phyloP scores from a whole-genome alignment of 2,329 filamentous ascomycete genomes.

The Paradendryphiella salina region DNA sequence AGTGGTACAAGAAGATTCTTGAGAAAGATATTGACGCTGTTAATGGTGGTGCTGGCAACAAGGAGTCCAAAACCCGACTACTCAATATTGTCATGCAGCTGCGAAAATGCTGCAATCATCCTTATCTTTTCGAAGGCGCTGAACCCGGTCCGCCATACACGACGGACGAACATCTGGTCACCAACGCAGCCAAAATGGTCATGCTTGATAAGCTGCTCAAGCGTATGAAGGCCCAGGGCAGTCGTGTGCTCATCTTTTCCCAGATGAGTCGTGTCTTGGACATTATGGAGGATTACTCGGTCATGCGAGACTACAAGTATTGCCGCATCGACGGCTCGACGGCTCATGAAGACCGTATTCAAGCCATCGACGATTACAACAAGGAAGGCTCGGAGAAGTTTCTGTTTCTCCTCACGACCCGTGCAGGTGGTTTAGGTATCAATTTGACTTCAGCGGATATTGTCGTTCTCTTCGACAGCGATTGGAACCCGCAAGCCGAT shows the following conservation, averaged over 20 bases:
- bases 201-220: conserved; percentile 90
- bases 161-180: conserved; percentile 92
- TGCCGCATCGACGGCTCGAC: conserved; percentile 97
- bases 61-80: conserved; percentile 94
- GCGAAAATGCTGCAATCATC: conserved; percentile 98
- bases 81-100: conserved; percentile 99
- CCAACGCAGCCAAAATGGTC: conserved; percentile 95
- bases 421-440: conserved; percentile 94
- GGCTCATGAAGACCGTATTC: conserved; percentile 95
- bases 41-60: conserved; percentile 93
- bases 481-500: conserved; percentile 99
- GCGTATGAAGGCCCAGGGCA: conserved; percentile 82
- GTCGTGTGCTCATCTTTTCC: conserved; percentile 96
- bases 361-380: conserved; percentile 98
- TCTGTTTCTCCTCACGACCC: conserved; percentile 90
- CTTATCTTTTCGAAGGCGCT: conserved; percentile 95
- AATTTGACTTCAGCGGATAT: conserved; percentile 95
- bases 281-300: conserved; percentile 97
- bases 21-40: conserved; percentile 99
- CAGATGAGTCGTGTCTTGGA: conserved; percentile 98
- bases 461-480: conserved; percentile 93
- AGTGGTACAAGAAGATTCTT: conserved; percentile 98
- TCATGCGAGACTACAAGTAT: conserved; percentile 93
- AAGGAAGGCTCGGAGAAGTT: conserved; percentile 86
- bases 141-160: conserved; percentile 97